Percentiles rank a stretch among this genome's conserved stretches.
phyloP scores from a whole-genome alignment of 371 early-diverging fungal genomes.

The Parasitella parasitica region DNA sequence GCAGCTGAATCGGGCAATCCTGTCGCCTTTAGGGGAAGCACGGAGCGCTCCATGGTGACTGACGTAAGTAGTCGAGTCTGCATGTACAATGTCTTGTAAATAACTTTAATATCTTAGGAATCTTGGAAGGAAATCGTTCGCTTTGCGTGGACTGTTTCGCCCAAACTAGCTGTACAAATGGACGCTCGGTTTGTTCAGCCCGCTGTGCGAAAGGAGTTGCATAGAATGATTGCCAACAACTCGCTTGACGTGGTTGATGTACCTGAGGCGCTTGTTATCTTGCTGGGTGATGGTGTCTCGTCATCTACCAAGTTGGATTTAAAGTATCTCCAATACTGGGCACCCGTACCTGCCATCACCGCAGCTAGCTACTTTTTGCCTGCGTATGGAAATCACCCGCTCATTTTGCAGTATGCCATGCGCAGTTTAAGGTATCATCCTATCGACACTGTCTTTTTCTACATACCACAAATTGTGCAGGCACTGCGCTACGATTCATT shows the following conservation, averaged over 20 bases:
- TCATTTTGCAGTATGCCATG: conserved; percentile 92
- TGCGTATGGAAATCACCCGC: conserved; percentile 70
- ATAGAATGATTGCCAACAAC: conserved; percentile 59
- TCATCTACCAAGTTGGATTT: conserved; percentile 42
- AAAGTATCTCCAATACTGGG: conserved; percentile 85
- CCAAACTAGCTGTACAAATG: conserved; percentile 83
- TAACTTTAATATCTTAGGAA: neutral
- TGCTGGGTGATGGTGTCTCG: conserved; percentile 59
- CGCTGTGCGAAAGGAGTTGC: conserved; percentile 68
- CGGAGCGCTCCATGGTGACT: conserved; percentile 34
- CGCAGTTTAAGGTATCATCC: conserved; percentile 86
- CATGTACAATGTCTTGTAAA: neutral
- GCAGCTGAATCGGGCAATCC: conserved; percentile 34
- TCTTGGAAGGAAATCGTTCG: conserved; percentile 71
- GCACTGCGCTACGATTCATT: conserved; percentile 85
- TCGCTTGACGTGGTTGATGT: conserved; percentile 71
- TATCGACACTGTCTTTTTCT: conserved; percentile 96
- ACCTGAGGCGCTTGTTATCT: conserved; percentile 72
- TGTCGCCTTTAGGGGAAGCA: conserved; percentile 28
- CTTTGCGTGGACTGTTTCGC: conserved; percentile 81
- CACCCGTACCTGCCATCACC: conserved; percentile 87
- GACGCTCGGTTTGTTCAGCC: conserved; percentile 70
- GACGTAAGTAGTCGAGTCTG: conserved; percentile 7
- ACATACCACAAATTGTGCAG: conserved; percentile 99
- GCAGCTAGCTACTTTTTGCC: conserved; percentile 80